These are phyloP conservation scores for Chamaecrista fasciculata DNA, from an alignment of 306 rosid species.

Conservation along the genomic window DNA sequence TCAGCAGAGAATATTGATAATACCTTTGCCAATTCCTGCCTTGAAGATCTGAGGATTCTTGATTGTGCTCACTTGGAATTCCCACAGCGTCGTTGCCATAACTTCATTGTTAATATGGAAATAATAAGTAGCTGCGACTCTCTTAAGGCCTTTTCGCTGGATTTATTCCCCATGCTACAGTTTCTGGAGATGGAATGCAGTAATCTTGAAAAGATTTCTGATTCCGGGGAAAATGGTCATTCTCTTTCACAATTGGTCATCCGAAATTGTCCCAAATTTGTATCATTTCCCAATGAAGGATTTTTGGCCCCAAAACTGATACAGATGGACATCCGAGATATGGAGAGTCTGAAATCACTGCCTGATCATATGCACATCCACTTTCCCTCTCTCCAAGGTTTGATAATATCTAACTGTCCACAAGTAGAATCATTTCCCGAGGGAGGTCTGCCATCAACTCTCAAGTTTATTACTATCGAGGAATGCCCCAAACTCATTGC, in stretches of 20 bases:
- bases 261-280: not conserved
- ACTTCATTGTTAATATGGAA: not conserved
- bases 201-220: not conserved
- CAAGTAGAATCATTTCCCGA: not conserved
- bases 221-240: no score
- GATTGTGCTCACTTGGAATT: no score
- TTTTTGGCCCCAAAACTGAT: not conserved
- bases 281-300: no score
- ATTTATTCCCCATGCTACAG: no score
- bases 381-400: not conserved
- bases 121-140: not conserved
- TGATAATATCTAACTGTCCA: not conserved
- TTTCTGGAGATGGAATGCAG: not conserved
- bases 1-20: not conserved
- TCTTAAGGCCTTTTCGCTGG: not conserved
- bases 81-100: not conserved
- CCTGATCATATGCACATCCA: not conserved
- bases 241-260: not conserved
- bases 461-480: rapidly evolving
- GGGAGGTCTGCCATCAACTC: no score
- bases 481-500: not conserved
- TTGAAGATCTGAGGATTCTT: not conserved
- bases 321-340: not conserved
- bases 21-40: not conserved
- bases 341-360: not conserved